These are phyloP conservation scores for Chimonanthus praecox DNA, from an alignment of 164 flowering plant genomes.

Conservation along the genomic window DNA sequence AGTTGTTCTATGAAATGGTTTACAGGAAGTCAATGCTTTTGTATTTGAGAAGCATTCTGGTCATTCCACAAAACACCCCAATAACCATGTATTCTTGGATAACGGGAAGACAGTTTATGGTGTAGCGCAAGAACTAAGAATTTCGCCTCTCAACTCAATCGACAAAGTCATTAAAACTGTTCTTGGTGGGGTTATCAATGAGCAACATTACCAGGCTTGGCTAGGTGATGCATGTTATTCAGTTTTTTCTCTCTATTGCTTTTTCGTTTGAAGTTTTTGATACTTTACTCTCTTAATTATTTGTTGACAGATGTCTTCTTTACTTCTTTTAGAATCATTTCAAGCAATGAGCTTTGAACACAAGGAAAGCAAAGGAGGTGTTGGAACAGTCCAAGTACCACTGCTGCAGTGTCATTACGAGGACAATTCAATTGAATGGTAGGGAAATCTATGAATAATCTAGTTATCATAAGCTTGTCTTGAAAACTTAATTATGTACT, in stretches of 20 bases:
- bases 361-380: conserved; percentile 56
- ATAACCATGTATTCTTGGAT: conserved; percentile 74
- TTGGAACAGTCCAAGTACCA: conserved; percentile 25
- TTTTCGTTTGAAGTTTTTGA: neutral
- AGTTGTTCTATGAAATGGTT: conserved; percentile 4
- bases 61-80: conserved; percentile 78
- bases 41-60: conserved; percentile 80
- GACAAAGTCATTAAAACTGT: conserved; percentile 62
- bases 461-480: neutral
- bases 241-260: neutral
- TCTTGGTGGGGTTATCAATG: conserved; percentile 58
- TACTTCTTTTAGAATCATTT: conserved; percentile 43
- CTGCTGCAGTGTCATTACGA: conserved; percentile 3
- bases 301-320: neutral
- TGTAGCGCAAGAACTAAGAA: conserved; percentile 68
- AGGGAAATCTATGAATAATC: conserved; percentile 9
- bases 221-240: conserved; percentile 38
- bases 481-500: neutral
- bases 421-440: conserved; percentile 17
- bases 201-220: conserved; percentile 59
- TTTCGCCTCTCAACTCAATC: conserved; percentile 52
- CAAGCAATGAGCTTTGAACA: conserved; percentile 56
- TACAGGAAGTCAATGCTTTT: conserved; percentile 59
- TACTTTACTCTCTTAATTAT: neutral
- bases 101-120: conserved; percentile 74